Evolutionary conservation across 352 stramenopile species (phyloP).

Genomic region (Phytopythium mirpurense): DNA sequence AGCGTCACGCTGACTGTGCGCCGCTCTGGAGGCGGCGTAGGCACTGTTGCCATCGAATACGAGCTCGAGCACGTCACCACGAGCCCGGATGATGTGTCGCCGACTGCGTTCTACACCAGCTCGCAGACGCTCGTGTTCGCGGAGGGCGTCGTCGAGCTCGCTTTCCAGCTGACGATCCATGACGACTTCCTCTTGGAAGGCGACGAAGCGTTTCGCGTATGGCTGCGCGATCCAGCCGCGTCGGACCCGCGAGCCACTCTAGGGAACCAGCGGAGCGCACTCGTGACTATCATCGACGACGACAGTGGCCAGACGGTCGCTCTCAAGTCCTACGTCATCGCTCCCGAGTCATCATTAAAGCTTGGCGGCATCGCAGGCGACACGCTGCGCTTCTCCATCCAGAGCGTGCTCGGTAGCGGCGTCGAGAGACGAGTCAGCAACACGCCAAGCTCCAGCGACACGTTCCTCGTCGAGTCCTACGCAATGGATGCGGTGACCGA

Average conservation of each 20-base stretch:
- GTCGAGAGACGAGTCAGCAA: conserved; percentile 2
- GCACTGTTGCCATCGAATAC: conserved; percentile 69
- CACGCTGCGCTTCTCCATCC: conserved; percentile 42
- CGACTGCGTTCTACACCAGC: conserved; percentile 87
- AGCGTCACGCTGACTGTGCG: conserved; percentile 81
- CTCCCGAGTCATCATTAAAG: conserved; percentile 17
- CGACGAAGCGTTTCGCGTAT: conserved; percentile 66
- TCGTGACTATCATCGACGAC: conserved; percentile 75
- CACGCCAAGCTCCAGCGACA: conserved; percentile 5
- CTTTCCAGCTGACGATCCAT: conserved; percentile 90
- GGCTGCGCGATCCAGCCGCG: conserved; percentile 27
- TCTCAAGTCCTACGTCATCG: conserved; percentile 29
- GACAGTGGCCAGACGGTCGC: conserved; percentile 36
- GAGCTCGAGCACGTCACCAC: conserved; percentile 82
- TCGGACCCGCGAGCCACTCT: conserved; percentile 22
- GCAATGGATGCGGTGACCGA: conserved; percentile 11
- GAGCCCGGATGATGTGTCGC: conserved; percentile 63
- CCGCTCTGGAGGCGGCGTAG: conserved; percentile 85
- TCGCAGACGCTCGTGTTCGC: conserved; percentile 75
- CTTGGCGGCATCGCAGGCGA: conserved; percentile 35
- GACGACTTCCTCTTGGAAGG: conserved; percentile 78
- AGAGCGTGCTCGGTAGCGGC: conserved; percentile 45
- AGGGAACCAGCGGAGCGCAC: conserved; percentile 53
- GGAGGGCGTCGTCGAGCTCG: conserved; percentile 73
- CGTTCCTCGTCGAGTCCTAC: conserved; percentile 41